A percentile compares a stretch with the other conserved stretches of the same genome.
These are phyloP conservation scores for Camelina sativa DNA, from an alignment of 345 rosid genomes.

Conservation along the genomic window DNA sequence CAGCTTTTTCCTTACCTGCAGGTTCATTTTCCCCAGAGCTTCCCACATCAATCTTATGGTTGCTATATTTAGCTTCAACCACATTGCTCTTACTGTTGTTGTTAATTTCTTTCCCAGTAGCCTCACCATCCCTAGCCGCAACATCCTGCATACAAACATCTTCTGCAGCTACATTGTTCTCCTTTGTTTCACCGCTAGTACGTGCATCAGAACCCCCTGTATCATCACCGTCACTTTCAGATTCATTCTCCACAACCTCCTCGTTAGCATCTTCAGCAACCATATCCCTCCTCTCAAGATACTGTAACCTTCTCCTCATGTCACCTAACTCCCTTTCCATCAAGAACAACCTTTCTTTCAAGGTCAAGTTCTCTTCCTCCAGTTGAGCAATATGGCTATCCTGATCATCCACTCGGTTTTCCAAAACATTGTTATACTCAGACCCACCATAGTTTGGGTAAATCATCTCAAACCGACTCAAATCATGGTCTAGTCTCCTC, in stretches of 20 bases:
- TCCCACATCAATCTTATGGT: not conserved
- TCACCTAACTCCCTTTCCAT: conserved; percentile 92
- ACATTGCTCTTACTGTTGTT: not conserved
- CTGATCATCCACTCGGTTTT: conserved; percentile 94
- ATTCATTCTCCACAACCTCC: conserved; percentile 68
- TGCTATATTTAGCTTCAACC: conserved; percentile 24
- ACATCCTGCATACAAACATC: conserved; percentile 52
- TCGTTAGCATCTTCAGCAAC: conserved; percentile 63
- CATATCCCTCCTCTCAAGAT: conserved; percentile 71
- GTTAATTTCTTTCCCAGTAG: conserved; percentile 26
- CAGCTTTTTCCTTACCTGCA: conserved; percentile 6
- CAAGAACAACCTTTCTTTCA: conserved; percentile 88
- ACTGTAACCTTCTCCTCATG: conserved; percentile 84
- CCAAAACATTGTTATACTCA: conserved; percentile 76
- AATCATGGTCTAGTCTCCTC: conserved; percentile 94
- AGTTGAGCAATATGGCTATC: conserved; percentile 87
- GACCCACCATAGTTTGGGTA: conserved; percentile 66
- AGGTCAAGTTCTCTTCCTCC: conserved; percentile 91
- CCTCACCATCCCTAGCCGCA: conserved; percentile 30
- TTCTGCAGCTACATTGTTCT: conserved; percentile 37
- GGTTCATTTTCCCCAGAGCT: conserved; percentile 11
- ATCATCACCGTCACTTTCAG: conserved; percentile 68
- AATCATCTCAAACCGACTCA: conserved; percentile 97
- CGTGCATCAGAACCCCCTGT: conserved; percentile 67
- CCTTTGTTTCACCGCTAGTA: conserved; percentile 42